These are phyloP conservation scores for Apostasia ramifera DNA, from an alignment of 106 monocot species.

Conservation along the genomic window DNA sequence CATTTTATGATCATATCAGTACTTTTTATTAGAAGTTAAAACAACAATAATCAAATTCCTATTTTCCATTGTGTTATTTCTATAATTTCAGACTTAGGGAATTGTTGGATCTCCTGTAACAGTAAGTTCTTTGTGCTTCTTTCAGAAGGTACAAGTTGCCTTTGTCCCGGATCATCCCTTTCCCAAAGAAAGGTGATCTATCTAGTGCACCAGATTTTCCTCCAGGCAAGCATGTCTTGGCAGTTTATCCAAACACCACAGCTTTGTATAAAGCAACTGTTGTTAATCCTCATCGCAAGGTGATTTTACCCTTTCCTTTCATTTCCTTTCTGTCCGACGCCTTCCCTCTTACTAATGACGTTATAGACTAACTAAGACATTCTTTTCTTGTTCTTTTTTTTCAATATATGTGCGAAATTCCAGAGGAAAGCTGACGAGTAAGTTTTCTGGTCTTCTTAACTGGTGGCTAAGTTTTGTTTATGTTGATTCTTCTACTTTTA, in stretches of 20 bases:
- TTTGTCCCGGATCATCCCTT: slow-evolving; percentile 74
- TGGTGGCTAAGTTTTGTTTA: neutral
- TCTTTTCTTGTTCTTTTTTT: slow-evolving; percentile 9
- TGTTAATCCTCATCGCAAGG: slow-evolving; percentile 84
- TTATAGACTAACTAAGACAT: slow-evolving; percentile 13
- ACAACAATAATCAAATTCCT: no score
- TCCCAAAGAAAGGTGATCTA: slow-evolving; percentile 86
- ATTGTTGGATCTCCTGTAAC: slow-evolving; percentile 1
- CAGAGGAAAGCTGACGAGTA: slow-evolving; percentile 98
- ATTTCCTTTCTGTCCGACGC: neutral
- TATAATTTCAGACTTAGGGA: neutral
- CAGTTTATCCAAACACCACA: slow-evolving; percentile 94
- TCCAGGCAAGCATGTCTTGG: slow-evolving; percentile 69
- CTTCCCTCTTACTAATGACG: neutral
- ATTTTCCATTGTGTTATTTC: neutral
- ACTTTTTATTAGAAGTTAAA: no score
- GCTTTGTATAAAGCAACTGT: slow-evolving; percentile 98
- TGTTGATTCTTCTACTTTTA: neutral
- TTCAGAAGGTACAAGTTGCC: slow-evolving; percentile 87
- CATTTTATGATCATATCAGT: no score
- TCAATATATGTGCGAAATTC: slow-evolving; percentile 11
- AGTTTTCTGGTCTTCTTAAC: slow-evolving; percentile 25
- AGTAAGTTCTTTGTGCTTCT: slow-evolving; percentile 1
- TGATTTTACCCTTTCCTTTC: slow-evolving; percentile 12
- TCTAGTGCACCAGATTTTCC: slow-evolving; percentile 74